phyloP scores from a whole-genome alignment of 805 yeast species.

The Saccharomycodes ludwigii region DNA sequence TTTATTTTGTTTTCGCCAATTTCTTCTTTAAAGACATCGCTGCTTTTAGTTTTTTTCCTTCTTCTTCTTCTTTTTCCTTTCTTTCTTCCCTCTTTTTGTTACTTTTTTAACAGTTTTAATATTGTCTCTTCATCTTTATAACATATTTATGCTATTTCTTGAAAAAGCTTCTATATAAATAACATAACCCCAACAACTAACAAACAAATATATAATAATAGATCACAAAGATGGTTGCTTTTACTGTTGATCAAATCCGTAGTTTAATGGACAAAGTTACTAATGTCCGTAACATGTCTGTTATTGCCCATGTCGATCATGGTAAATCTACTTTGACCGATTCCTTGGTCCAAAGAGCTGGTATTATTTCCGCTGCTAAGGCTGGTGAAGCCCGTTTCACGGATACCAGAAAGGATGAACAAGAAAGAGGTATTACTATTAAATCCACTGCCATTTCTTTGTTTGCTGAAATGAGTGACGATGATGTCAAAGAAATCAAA shows the following conservation, averaged over 20 bases:
- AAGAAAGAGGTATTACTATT: constrained; percentile 99
- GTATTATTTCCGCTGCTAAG: constrained; percentile 98
- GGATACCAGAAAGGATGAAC: constrained; percentile 99
- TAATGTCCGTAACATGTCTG: constrained; percentile 99
- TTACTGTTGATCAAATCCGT: constrained; percentile 88
- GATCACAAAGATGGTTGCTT: constrained; percentile 25
- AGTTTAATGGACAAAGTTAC: constrained; percentile 98
- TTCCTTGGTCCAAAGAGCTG: constrained; percentile 97
- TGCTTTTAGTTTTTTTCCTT: not conserved
- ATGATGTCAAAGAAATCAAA: constrained; percentile 78
- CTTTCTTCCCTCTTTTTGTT: not conserved
- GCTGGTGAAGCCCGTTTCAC: constrained; percentile 99
- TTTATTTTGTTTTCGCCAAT: not conserved
- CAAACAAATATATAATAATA: constrained; percentile 6
- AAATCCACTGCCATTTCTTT: constrained; percentile 98
- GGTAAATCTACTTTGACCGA: constrained; percentile 99
- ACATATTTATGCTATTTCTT: not conserved
- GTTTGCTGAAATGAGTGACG: constrained; percentile 71
- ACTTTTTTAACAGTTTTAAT: not conserved
- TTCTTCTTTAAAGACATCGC: not conserved
- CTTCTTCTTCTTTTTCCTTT: not conserved
- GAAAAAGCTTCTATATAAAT: not conserved
- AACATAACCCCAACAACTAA: constrained; percentile 15
- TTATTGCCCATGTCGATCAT: constrained; percentile 99
- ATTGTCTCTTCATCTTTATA: not conserved